Conservation (phyloP, 352 stramenopile species). For the Saprolegnia parasitica region DNA sequence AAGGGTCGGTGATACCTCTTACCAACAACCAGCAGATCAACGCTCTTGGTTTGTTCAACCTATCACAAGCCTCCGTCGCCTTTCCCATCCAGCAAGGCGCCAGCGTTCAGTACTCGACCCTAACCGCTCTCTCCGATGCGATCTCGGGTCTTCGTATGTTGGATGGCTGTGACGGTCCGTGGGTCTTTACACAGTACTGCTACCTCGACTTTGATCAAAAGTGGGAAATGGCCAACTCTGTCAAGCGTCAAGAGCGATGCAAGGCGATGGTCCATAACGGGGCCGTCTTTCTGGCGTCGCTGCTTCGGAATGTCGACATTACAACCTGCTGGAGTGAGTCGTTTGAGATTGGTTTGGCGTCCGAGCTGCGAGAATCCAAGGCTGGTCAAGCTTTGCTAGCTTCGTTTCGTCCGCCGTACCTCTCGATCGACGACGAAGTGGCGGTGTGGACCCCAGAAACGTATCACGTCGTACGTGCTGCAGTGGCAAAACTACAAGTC, state of each 20-base stretch:
- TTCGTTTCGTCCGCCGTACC: not conserved
- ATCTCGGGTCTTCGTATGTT: not conserved
- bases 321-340: slow-evolving; percentile 6
- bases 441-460: not conserved
- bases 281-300: not conserved
- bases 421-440: slow-evolving; percentile 9
- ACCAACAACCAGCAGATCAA: not conserved
- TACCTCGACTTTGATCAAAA: slow-evolving; percentile 4
- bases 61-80: not conserved
- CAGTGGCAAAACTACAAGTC: slow-evolving; percentile 22
- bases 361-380: not conserved
- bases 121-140: not conserved
- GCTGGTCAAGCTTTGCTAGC: not conserved
- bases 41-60: not conserved
- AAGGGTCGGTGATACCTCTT: too few species aligned
- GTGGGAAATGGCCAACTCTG: not conserved
- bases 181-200: slow-evolving; percentile 14
- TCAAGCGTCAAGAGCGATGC: not conserved
- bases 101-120: not conserved
- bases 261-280: not conserved
- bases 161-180: not conserved
- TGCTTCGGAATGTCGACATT: not conserved
- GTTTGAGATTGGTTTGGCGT: slow-evolving; percentile 15
- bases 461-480: not conserved
- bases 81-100: not conserved